Conservation (phyloP, 352 stramenopile genomes). For the Globisporangium ultimum region DNA sequence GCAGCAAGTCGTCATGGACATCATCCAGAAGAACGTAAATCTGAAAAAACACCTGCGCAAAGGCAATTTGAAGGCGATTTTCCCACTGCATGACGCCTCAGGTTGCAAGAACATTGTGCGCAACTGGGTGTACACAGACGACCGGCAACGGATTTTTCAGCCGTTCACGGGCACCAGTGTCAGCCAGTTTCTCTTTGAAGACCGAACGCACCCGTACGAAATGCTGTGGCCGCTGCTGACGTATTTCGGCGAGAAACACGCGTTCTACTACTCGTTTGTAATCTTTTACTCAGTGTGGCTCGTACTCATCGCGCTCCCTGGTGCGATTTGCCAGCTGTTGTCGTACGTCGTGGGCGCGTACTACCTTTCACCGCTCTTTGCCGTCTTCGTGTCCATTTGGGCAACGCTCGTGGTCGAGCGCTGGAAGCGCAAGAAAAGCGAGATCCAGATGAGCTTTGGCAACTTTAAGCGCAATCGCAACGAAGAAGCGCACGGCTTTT, state of each 20-base stretch:
- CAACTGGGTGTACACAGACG: slow-evolving; percentile 50
- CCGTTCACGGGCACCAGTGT: slow-evolving; percentile 45
- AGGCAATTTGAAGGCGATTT: slow-evolving; percentile 54
- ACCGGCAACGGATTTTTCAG: slow-evolving; percentile 39
- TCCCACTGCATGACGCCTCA: slow-evolving; percentile 59
- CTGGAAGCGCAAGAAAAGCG: slow-evolving; percentile 88
- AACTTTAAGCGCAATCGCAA: slow-evolving; percentile 61
- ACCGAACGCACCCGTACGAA: slow-evolving; percentile 64
- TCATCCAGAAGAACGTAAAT: slow-evolving; percentile 73
- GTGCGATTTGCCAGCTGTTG: slow-evolving; percentile 44
- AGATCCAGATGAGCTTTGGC: slow-evolving; percentile 79
- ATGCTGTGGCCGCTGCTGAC: slow-evolving; percentile 77
- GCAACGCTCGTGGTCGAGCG: slow-evolving; percentile 83
- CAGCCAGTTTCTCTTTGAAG: slow-evolving; percentile 58
- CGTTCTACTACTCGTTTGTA: slow-evolving; percentile 78
- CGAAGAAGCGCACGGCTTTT: slow-evolving; percentile 49
- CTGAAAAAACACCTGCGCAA: slow-evolving; percentile 53
- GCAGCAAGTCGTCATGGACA: slow-evolving; percentile 70
- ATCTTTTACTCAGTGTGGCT: slow-evolving; percentile 76
- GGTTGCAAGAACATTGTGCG: slow-evolving; percentile 64
- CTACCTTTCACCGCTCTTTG: slow-evolving; percentile 50
- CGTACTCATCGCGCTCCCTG: slow-evolving; percentile 48
- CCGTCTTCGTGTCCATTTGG: slow-evolving; percentile 83
- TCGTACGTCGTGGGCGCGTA: slow-evolving; percentile 25
- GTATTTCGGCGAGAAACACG: slow-evolving; percentile 82